Evolutionary conservation across 1,284 basidiomycete genomes (phyloP).

Genomic region (Sanghuangporus baumii): DNA sequence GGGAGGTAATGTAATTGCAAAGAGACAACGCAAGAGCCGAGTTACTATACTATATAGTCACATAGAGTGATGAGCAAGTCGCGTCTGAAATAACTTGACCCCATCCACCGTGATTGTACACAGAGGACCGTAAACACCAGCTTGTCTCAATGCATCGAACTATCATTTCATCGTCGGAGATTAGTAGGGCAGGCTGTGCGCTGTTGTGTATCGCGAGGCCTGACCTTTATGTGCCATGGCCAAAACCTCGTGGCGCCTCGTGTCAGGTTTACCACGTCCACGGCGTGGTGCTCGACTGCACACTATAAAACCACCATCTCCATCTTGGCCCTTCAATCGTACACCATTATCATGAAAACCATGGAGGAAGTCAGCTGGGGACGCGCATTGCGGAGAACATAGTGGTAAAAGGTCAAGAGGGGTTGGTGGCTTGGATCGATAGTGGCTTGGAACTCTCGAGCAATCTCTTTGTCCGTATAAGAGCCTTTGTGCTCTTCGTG

Average conservation of each 20-base stretch:
- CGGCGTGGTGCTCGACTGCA: background rate
- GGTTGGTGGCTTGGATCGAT: background rate
- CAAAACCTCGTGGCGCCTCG: background rate
- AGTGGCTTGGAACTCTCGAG: background rate
- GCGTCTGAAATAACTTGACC: no score
- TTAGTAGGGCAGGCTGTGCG: no score
- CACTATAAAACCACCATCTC: no score
- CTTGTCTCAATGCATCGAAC: no score
- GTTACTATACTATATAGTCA: no score
- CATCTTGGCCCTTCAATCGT: no score
- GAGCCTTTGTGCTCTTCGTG: background rate
- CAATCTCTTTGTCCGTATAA: background rate
- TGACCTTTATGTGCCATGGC: background rate
- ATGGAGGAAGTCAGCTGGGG: background rate
- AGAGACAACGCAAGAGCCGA: no score
- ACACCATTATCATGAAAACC: background rate
- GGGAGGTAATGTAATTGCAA: no score
- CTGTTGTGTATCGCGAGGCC: background rate
- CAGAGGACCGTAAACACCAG: no score
- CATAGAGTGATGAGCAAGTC: no score
- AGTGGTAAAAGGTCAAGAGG: background rate
- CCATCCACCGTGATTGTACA: no score
- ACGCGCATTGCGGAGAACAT: background rate
- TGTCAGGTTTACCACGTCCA: background rate
- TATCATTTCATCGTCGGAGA: no score